phyloP scores from a whole-genome alignment of 208 protist species.

The Acanthamoeba sp. region DNA sequence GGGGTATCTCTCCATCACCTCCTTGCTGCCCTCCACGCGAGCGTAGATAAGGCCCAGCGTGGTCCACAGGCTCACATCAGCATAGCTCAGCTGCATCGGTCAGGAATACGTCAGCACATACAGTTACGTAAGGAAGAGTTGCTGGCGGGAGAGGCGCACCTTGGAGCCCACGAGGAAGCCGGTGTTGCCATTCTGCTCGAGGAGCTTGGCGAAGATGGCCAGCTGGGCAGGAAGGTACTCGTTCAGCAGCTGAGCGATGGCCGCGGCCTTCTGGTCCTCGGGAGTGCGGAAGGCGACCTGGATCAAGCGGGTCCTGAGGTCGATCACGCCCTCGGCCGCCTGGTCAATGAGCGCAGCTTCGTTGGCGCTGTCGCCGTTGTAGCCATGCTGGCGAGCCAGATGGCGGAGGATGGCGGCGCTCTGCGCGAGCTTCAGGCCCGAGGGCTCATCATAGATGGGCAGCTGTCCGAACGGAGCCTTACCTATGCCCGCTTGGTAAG shows the following conservation, averaged over 20 bases:
- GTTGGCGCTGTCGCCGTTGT: neutral
- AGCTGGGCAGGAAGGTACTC: conserved; percentile 6
- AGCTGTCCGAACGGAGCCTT: conserved; percentile 64
- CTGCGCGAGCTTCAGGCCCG: conserved; percentile 28
- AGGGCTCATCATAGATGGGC: conserved; percentile 65
- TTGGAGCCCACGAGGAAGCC: conserved; percentile 70
- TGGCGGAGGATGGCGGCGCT: conserved; percentile 49
- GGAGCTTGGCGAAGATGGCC: conserved; percentile 13
- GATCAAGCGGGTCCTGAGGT: neutral
- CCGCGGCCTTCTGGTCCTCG: conserved; percentile 8
- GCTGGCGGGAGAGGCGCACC: neutral
- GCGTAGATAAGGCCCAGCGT: neutral
- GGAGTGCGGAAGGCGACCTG: neutral
- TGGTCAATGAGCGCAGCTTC: conserved; percentile 49
- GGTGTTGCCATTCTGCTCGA: conserved; percentile 61
- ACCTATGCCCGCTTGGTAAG: neutral
- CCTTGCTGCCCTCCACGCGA: neutral
- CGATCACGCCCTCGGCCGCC: conserved; percentile 14
- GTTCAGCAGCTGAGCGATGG: neutral
- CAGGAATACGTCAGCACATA: neutral
- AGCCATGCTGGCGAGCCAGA: conserved; percentile 61
- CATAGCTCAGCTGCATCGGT: neutral
- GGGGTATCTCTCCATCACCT: neutral
- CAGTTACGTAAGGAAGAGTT: neutral
- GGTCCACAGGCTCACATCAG: neutral